phyloP scores from a whole-genome alignment of 768 basidiomycete species.

The Amanita phalloides region DNA sequence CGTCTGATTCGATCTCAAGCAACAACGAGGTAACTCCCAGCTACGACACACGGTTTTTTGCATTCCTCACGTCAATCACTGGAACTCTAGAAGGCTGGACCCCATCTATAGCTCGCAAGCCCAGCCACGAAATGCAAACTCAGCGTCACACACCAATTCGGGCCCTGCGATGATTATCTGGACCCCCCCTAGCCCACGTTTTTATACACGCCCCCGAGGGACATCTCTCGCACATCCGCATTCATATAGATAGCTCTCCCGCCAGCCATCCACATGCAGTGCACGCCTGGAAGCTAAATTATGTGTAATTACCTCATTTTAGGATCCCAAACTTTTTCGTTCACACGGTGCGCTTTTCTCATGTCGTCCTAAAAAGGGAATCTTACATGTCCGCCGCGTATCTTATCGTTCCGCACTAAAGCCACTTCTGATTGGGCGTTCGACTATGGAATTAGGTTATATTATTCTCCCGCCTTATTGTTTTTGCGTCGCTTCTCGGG shows the following conservation, averaged over 20 bases:
- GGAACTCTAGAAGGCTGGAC: neutral
- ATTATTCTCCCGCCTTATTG: slow-evolving; percentile 18
- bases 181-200: neutral
- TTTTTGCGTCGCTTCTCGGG: slow-evolving; percentile 11
- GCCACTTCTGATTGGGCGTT: slow-evolving; percentile 4
- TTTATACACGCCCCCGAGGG: neutral
- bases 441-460: slow-evolving; percentile 8
- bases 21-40: neutral
- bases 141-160: neutral
- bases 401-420: neutral
- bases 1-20: neutral
- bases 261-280: neutral
- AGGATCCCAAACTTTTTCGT: neutral
- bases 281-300: neutral
- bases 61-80: neutral
- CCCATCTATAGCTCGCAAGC: neutral
- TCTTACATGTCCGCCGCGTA: neutral
- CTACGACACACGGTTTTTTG: neutral
- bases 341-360: neutral
- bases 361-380: slow-evolving; percentile 4
- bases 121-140: neutral
- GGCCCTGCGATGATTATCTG: neutral
- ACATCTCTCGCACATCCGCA: neutral
- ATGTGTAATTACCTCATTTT: slow-evolving; percentile 2
- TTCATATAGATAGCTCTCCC: neutral